Evolutionary conservation across 2,329 filamentous ascomycete genomes (phyloP), one percentile per base, ranked within the genome.

Genomic region (Scortechinia acanthostroma): DNA sequence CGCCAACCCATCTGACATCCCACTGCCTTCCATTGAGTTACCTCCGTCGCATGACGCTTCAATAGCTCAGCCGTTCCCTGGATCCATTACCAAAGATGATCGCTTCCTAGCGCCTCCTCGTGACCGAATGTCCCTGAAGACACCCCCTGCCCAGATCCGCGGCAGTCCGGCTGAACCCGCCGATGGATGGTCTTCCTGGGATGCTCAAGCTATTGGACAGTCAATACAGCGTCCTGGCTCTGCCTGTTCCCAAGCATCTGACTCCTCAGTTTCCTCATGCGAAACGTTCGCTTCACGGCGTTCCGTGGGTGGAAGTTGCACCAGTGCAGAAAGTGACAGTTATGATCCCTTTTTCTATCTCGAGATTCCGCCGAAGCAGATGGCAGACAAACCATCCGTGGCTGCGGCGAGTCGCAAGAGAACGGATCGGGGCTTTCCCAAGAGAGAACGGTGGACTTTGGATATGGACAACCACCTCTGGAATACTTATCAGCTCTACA

Each of bases 401-500:
- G n/a, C n/a, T n/a, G n/a, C n/a, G n/a, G n/a, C n/a, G n/a, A n/a
- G n/a, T n/a, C 25, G n/a, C 10, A 30, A n/a, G 25, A 10, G 25
- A 10, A 30, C 4, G 16, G 6, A 13, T n/a, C 6, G 15, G 20
- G 13, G 15, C 17, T 20, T 17, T 25, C 22, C 42, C 19, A 50
- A 47, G 35, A 42, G 25, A n/a, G 46, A 45, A 21, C 19, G 37
- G 14, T 84, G 79, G 73, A 80, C 74, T 3, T 63, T 72, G 37
- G 77, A 80, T 44, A 83, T 82, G 77, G 80, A 84, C 55, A 71
- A 76, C 46, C 80, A 84, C 54, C 61, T 84, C 22, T 83, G 80
- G 79, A 74, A 78, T 55, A 80, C 76, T 5, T 84, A 82, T 59
- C 76, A 81, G 62, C 68, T 71, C 45, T 83, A 82, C 56, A 64